These are phyloP conservation scores for Fusarium dimerum DNA, from an alignment of 2,329 filamentous ascomycete genomes.

Conservation along the genomic window DNA sequence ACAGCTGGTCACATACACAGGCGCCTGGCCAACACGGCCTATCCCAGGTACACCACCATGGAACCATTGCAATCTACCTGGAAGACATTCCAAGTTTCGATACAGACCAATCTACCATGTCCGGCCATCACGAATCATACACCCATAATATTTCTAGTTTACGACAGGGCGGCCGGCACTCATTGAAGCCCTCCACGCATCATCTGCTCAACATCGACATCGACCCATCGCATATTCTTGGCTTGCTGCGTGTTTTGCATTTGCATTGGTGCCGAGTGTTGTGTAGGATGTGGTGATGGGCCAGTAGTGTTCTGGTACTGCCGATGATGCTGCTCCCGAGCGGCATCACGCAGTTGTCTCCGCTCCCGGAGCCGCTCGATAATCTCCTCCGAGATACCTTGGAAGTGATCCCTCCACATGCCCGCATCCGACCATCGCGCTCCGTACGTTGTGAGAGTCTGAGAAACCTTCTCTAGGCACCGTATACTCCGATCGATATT, in stretches of 20 bases:
- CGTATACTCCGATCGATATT: conserved; percentile 57
- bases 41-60: too few species aligned
- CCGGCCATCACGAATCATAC: background rate
- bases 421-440: conserved; percentile 60
- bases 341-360: conserved; percentile 33
- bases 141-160: background rate
- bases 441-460: conserved; percentile 58
- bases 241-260: conserved; percentile 32
- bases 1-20: too few species aligned
- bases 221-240: conserved; percentile 44
- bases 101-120: too few species aligned
- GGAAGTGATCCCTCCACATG: conserved; percentile 55
- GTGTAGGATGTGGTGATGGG: conserved; percentile 4
- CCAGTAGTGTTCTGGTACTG: conserved; percentile 33
- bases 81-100: too few species aligned
- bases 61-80: too few species aligned
- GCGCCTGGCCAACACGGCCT: too few species aligned
- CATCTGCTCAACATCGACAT: conserved; percentile 46
- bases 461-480: conserved; percentile 54
- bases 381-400: conserved; percentile 48
- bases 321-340: conserved; percentile 37
- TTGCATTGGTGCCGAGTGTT: conserved; percentile 5
- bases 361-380: conserved; percentile 45
- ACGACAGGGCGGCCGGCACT: background rate
- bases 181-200: conserved; percentile 34